Percentiles rank a stretch among this genome's conserved stretches.
Conservation (phyloP, 768 basidiomycete species). For the Wakefieldia striispora region DNA sequence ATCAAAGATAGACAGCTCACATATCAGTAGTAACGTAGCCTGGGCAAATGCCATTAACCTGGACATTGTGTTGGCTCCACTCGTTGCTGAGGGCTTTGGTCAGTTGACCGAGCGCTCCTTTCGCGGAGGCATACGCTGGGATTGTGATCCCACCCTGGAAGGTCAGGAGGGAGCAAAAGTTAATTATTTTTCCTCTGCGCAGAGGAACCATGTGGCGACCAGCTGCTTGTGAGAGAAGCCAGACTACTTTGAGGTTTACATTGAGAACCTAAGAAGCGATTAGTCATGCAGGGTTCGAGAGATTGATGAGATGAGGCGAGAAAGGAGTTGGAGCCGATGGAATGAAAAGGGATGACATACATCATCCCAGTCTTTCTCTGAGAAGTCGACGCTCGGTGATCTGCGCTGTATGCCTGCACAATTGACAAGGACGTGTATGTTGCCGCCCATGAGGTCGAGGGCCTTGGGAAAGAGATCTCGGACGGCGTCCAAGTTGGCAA, state of each 20-base stretch:
- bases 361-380: constrained; percentile 70
- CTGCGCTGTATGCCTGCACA: constrained; percentile 64
- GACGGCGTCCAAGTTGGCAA: constrained; percentile 49
- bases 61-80: constrained; percentile 85
- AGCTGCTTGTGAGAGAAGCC: constrained; percentile 83
- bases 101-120: constrained; percentile 81
- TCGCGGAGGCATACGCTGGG: constrained; percentile 90
- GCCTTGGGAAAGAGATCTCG: constrained; percentile 48
- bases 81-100: constrained; percentile 92
- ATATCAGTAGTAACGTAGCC: constrained; percentile 91
- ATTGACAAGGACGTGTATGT: constrained; percentile 65
- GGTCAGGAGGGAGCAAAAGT: constrained; percentile 54
- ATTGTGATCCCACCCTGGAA: constrained; percentile 65
- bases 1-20: constrained; percentile 39
- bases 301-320: constrained; percentile 6
- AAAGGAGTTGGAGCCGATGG: constrained; percentile 7
- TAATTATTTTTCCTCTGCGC: constrained; percentile 69
- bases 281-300: constrained; percentile 8
- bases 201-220: constrained; percentile 85
- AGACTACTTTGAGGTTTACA: constrained; percentile 86
- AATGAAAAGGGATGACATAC: constrained; percentile 44
- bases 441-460: constrained; percentile 47
- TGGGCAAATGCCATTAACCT: constrained; percentile 86
- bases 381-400: constrained; percentile 61
- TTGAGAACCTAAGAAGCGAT: constrained; percentile 60